These are phyloP conservation scores for Porphyrellus cyaneotinctus DNA, from an alignment of 768 basidiomycete species.

Conservation along the genomic window DNA sequence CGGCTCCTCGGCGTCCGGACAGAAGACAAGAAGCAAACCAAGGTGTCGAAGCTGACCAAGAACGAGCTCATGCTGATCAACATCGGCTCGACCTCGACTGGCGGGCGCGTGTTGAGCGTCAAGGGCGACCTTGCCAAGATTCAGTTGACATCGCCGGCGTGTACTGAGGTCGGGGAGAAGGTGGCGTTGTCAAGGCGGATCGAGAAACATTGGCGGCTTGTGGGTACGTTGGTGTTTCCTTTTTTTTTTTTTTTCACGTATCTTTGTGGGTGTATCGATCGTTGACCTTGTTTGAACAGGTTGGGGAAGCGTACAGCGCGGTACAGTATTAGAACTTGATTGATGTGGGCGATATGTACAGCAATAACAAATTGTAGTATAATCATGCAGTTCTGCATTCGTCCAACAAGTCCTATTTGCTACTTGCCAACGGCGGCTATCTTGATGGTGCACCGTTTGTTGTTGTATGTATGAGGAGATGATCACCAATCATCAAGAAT, in stretches of 20 bases:
- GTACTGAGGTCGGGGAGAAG: constrained; percentile 96
- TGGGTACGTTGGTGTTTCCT: constrained; percentile 54
- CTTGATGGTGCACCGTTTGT: too few species aligned
- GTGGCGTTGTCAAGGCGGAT: constrained; percentile 92
- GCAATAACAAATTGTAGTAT: too few species aligned
- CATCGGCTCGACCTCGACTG: constrained; percentile 96
- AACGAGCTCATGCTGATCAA: constrained; percentile 94
- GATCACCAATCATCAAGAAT: too few species aligned
- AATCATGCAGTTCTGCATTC: too few species aligned
- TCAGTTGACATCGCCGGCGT: constrained; percentile 89
- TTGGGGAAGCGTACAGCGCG: constrained; percentile 81
- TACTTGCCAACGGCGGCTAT: neutral
- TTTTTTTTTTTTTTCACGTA: neutral
- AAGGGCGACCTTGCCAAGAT: constrained; percentile 96
- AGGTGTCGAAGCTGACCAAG: constrained; percentile 87
- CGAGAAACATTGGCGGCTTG: constrained; percentile 97
- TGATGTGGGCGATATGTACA: constrained; percentile 24
- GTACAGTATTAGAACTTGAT: constrained; percentile 78
- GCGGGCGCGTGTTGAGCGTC: constrained; percentile 90
- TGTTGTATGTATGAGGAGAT: too few species aligned
- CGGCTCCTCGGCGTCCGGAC: constrained; percentile 97
- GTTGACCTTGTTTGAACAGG: constrained; percentile 32
- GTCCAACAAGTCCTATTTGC: neutral
- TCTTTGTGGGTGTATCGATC: neutral
- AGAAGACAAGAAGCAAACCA: constrained; percentile 98